phyloP scores from a whole-genome alignment of 129 eudicot genomes.

The Tanacetum coccineum region DNA sequence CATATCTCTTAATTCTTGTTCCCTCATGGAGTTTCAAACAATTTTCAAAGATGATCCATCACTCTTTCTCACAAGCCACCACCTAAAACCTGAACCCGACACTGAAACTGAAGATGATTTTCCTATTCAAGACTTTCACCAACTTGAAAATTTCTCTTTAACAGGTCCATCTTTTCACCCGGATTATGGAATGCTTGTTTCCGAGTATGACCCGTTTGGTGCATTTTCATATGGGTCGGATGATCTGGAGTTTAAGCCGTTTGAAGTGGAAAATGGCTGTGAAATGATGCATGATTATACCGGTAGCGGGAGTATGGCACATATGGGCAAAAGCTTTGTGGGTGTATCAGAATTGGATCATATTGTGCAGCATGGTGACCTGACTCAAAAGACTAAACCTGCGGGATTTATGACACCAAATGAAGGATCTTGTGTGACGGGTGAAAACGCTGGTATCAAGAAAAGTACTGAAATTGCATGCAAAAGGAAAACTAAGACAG shows the following conservation, averaged over 20 bases:
- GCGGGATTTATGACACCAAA: conserved; percentile 24
- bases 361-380: conserved; percentile 1
- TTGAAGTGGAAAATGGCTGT: conserved; percentile 34
- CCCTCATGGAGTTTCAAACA: conserved; percentile 29
- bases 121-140: conserved; percentile 37
- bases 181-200: conserved; percentile 13
- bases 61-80: conserved; percentile 22
- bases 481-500: conserved; percentile 32
- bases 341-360: background rate
- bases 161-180: conserved; percentile 26
- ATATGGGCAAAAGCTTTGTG: conserved; percentile 4
- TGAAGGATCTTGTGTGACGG: conserved; percentile 49
- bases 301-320: background rate
- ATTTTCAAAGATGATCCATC: conserved; percentile 13
- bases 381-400: conserved; percentile 18
- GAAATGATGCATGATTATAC: conserved; percentile 32
- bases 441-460: conserved; percentile 20
- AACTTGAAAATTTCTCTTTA: conserved; percentile 32
- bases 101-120: conserved; percentile 30
- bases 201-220: conserved; percentile 37
- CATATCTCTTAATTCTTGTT: conserved; percentile 15
- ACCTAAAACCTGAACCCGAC: conserved; percentile 32
- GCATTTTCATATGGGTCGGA: conserved; percentile 20
- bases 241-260: conserved; percentile 36
- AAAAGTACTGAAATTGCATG: conserved; percentile 16